Conservation (phyloP, 2,329 filamentous ascomycete species). For the Penicillium sp. region DNA sequence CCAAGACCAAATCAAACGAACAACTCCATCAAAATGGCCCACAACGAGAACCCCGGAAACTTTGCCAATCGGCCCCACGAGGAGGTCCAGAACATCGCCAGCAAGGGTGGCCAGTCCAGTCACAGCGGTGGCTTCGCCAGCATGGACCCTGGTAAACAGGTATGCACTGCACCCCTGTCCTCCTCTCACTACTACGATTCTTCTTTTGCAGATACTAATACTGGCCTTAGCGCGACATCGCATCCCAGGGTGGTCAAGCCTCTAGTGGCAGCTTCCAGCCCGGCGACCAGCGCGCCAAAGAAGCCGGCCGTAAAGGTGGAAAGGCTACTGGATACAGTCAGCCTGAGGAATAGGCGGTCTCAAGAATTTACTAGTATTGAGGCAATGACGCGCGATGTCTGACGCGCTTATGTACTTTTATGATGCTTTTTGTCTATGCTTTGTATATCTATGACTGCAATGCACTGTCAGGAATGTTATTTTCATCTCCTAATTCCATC, state of each 20-base stretch:
- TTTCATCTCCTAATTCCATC: background rate
- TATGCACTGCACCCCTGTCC: constrained; percentile 13
- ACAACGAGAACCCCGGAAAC: constrained; percentile 44
- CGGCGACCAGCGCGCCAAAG: constrained; percentile 57
- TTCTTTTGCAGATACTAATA: background rate
- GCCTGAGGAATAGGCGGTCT: constrained; percentile 9
- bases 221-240: constrained; percentile 54
- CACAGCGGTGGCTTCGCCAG: constrained; percentile 35
- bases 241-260: constrained; percentile 59
- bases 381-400: background rate
- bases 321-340: constrained; percentile 25
- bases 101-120: constrained; percentile 40
- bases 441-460: background rate
- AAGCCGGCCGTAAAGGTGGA: constrained; percentile 61
- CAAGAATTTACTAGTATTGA: background rate
- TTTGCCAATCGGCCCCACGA: constrained; percentile 51
- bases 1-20: background rate
- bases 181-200: background rate
- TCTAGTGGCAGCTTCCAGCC: constrained; percentile 61
- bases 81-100: constrained; percentile 50
- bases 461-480: background rate
- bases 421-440: background rate
- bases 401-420: background rate
- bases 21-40: constrained; percentile 18
- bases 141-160: constrained; percentile 39